These are phyloP conservation scores for Aspergillus steynii DNA, from an alignment of 495 filamentous ascomycete genomes.

Conservation along the genomic window DNA sequence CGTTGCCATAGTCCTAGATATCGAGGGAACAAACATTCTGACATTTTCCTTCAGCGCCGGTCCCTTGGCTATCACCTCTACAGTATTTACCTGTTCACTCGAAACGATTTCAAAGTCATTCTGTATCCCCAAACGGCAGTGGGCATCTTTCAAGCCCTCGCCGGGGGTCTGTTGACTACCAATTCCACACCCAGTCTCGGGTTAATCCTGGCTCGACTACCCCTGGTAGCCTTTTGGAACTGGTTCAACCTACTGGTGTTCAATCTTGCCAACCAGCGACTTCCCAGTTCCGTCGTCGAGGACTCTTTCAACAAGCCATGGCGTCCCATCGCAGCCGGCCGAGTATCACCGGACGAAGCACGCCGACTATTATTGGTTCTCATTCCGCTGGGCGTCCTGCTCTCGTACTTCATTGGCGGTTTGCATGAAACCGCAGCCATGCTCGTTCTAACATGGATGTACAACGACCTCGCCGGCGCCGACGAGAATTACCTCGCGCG, in stretches of 20 bases:
- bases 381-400: slow-evolving; percentile 11
- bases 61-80: slow-evolving; percentile 19
- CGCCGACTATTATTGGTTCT: slow-evolving; percentile 15
- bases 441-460: slow-evolving; percentile 29
- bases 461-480: slow-evolving; percentile 35
- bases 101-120: slow-evolving; percentile 42
- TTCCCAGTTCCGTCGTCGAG: slow-evolving; percentile 25
- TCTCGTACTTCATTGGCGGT: slow-evolving; percentile 12
- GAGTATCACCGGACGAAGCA: slow-evolving; percentile 23
- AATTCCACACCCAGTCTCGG: slow-evolving; percentile 2
- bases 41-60: background rate
- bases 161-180: slow-evolving; percentile 10
- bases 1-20: background rate
- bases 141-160: slow-evolving; percentile 33
- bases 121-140: slow-evolving; percentile 38
- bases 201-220: slow-evolving; percentile 16
- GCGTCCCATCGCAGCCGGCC: slow-evolving; percentile 31
- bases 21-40: background rate
- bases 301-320: slow-evolving; percentile 42
- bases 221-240: slow-evolving; percentile 26
- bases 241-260: slow-evolving; percentile 36
- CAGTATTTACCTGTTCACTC: slow-evolving; percentile 41
- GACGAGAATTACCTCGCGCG: slow-evolving; percentile 22
- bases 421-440: slow-evolving; percentile 22
- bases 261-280: slow-evolving; percentile 36